A percentile compares a stretch with the other conserved stretches of the same genome.
These are phyloP conservation scores for Eragrostis tef DNA, from an alignment of 202 grass and related monocot species.

Conservation along the genomic window DNA sequence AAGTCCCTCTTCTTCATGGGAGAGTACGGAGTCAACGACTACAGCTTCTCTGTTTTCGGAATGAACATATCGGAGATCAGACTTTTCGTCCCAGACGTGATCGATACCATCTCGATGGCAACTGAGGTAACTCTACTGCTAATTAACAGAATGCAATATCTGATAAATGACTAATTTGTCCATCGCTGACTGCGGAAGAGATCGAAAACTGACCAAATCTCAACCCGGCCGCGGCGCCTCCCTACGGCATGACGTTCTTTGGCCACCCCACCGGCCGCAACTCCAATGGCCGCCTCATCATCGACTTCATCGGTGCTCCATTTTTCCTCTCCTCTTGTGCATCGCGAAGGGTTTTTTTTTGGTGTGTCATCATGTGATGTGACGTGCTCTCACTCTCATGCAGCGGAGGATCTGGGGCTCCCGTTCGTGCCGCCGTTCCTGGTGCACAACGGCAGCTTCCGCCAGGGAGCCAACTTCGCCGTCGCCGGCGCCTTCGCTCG, in stretches of 20 bases:
- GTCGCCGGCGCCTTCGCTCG: conserved; percentile 54
- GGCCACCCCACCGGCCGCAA: conserved; percentile 53
- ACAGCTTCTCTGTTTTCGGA: conserved; percentile 43
- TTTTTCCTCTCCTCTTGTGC: not conserved
- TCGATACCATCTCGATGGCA: conserved; percentile 45
- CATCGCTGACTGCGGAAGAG: too few relatives aligned
- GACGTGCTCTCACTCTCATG: not conserved
- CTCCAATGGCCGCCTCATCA: conserved; percentile 68
- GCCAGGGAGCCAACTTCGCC: conserved; percentile 67
- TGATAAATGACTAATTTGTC: too few relatives aligned
- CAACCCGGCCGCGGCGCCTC: not conserved
- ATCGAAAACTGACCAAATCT: not conserved
- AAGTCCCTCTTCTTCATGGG: conserved; percentile 64
- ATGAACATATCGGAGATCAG: conserved; percentile 48
- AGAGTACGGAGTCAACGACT: conserved; percentile 60
- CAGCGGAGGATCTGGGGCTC: conserved; percentile 48
- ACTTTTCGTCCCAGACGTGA: conserved; percentile 52
- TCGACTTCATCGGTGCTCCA: conserved; percentile 69
- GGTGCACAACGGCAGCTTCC: conserved; percentile 51
- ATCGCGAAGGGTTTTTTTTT: not conserved
- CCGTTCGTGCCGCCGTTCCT: conserved; percentile 60
- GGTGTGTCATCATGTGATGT: too few relatives aligned
- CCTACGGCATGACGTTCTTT: conserved; percentile 69
- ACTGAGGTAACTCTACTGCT: too few relatives aligned
- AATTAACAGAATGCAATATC: too few relatives aligned